These are phyloP conservation scores for Arabis alpina DNA, from an alignment of 345 rosid genomes.

Conservation along the genomic window DNA sequence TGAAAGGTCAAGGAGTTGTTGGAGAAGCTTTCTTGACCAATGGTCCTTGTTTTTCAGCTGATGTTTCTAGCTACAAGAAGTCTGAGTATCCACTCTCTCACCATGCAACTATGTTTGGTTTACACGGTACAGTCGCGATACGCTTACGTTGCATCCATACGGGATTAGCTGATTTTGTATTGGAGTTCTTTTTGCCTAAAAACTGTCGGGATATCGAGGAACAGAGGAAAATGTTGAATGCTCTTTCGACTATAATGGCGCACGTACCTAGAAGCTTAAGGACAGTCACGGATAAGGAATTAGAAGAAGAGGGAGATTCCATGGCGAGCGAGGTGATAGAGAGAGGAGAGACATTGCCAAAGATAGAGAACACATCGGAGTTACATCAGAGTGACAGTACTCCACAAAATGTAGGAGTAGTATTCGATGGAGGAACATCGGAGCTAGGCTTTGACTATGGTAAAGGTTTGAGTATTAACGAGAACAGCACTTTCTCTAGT, in stretches of 20 bases:
- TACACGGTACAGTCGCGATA: slow-evolving; percentile 84
- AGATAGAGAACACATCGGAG: slow-evolving; percentile 33
- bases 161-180: slow-evolving; percentile 72
- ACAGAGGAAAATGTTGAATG: slow-evolving; percentile 75
- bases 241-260: slow-evolving; percentile 69
- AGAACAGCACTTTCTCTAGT: slow-evolving; percentile 53
- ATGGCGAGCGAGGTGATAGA: slow-evolving; percentile 45
- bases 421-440: slow-evolving; percentile 38
- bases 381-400: slow-evolving; percentile 41
- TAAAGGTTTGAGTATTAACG: slow-evolving; percentile 51
- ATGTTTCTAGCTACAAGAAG: slow-evolving; percentile 67
- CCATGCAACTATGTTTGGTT: slow-evolving; percentile 84
- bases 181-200: slow-evolving; percentile 91
- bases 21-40: slow-evolving; percentile 90
- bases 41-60: slow-evolving; percentile 85
- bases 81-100: slow-evolving; percentile 92
- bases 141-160: slow-evolving; percentile 74
- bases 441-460: slow-evolving; percentile 45
- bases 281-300: slow-evolving; percentile 75
- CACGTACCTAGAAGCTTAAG: slow-evolving; percentile 72
- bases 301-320: slow-evolving; percentile 53
- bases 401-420: slow-evolving; percentile 37
- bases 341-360: slow-evolving; percentile 43
- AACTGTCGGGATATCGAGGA: slow-evolving; percentile 62
- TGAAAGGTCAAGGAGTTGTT: slow-evolving; percentile 90